These are phyloP conservation scores for Ogataea chonburiensis DNA, from an alignment of 805 yeast genomes.

Conservation along the genomic window DNA sequence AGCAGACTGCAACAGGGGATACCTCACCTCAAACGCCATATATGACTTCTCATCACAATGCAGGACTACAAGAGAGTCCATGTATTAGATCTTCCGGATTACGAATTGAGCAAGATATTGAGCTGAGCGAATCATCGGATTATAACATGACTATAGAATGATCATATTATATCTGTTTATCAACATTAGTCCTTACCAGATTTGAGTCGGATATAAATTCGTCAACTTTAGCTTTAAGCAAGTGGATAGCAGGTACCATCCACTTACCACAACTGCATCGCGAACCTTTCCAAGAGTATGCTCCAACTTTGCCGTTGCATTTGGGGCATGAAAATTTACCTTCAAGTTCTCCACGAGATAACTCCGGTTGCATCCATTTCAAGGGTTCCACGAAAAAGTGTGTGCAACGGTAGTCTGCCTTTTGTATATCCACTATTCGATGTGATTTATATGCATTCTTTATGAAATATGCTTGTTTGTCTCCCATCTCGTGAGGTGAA, in stretches of 20 bases:
- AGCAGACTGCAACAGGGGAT: constrained; percentile 17
- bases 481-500: constrained; percentile 57
- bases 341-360: constrained; percentile 72
- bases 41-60: constrained; percentile 6
- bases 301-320: constrained; percentile 84
- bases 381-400: constrained; percentile 88
- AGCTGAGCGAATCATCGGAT: constrained; percentile 24
- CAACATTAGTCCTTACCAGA: constrained; percentile 1
- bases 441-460: constrained; percentile 62
- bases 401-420: constrained; percentile 65
- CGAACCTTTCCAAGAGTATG: constrained; percentile 91
- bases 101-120: constrained; percentile 13
- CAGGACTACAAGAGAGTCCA: constrained; percentile 14
- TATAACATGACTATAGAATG: constrained; percentile 34
- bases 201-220: constrained; percentile 37
- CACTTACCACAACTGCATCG: constrained; percentile 94
- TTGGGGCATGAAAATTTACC: constrained; percentile 86
- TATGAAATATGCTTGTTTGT: constrained; percentile 64
- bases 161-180: neutral
- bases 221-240: constrained; percentile 81
- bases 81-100: constrained; percentile 17
- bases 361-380: constrained; percentile 85
- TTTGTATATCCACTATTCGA: constrained; percentile 55
- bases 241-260: constrained; percentile 89
- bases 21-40: constrained; percentile 25